These are phyloP conservation scores for Boletus rex-veris DNA, from an alignment of 768 basidiomycete genomes.

Conservation along the genomic window DNA sequence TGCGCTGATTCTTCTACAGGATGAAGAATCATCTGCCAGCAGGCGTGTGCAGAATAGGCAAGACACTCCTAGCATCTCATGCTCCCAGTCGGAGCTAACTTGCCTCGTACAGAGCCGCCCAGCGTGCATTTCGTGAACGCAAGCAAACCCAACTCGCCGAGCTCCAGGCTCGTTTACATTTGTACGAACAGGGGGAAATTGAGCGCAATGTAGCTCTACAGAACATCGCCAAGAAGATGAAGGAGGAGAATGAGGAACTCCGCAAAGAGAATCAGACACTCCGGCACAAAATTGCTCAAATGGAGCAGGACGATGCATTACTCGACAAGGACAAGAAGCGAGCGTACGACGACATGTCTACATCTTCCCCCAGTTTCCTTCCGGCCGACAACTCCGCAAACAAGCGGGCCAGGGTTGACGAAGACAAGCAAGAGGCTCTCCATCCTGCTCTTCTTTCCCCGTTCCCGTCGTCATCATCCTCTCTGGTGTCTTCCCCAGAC, in stretches of 20 bases:
- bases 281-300: slow-evolving; percentile 44
- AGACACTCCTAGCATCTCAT: slow-evolving; percentile 6
- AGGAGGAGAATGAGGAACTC: slow-evolving; percentile 81
- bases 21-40: slow-evolving; percentile 52
- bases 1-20: slow-evolving; percentile 14
- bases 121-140: slow-evolving; percentile 86
- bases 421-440: slow-evolving; percentile 19
- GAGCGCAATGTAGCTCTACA: slow-evolving; percentile 84
- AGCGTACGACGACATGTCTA: slow-evolving; percentile 49
- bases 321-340: slow-evolving; percentile 52
- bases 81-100: slow-evolving; percentile 6
- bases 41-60: slow-evolving; percentile 78
- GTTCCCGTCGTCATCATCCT: slow-evolving; percentile 40
- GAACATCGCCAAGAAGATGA: slow-evolving; percentile 75
- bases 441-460: slow-evolving; percentile 20
- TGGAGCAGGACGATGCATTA: slow-evolving; percentile 37
- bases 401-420: slow-evolving; percentile 38
- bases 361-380: slow-evolving; percentile 27
- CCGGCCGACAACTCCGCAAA: slow-evolving; percentile 22
- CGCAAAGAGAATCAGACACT: slow-evolving; percentile 63
- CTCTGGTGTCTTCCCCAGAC: slow-evolving; percentile 51
- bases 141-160: slow-evolving; percentile 87
- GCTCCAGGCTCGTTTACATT: slow-evolving; percentile 78
- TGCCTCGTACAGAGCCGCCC: slow-evolving; percentile 61
- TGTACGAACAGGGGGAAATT: slow-evolving; percentile 88